phyloP scores from a whole-genome alignment of 768 basidiomycete genomes.

The Crepidotus variabilis region DNA sequence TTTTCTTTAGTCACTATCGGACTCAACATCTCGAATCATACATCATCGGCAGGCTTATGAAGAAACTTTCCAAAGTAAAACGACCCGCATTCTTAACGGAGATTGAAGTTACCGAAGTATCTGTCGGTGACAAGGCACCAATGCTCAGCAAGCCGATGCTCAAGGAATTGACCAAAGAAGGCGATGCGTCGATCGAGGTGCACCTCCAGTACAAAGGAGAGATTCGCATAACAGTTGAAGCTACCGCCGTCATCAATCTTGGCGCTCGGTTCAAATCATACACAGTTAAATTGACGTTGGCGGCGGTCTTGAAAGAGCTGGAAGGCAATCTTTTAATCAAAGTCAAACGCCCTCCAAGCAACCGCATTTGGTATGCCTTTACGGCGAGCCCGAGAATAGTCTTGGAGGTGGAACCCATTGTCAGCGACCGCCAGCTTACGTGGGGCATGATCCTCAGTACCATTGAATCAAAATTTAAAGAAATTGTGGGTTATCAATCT shows the following conservation, averaged over 20 bases:
- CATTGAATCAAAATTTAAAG: constrained; percentile 84
- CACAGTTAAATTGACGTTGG: constrained; percentile 84
- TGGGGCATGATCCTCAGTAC: constrained; percentile 90
- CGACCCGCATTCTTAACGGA: constrained; percentile 83
- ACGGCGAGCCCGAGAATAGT: constrained; percentile 87
- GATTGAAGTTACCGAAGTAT: constrained; percentile 83
- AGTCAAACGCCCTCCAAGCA: constrained; percentile 93
- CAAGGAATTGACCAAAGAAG: constrained; percentile 93
- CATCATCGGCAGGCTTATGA: constrained; percentile 87
- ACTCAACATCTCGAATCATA: constrained; percentile 79
- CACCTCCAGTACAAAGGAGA: constrained; percentile 84
- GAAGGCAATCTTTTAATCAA: constrained; percentile 89
- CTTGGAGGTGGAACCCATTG: constrained; percentile 87
- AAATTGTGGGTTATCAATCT: constrained; percentile 59
- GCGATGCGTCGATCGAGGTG: constrained; percentile 87
- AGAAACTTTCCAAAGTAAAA: constrained; percentile 90
- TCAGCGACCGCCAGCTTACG: constrained; percentile 91
- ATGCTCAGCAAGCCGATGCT: constrained; percentile 96
- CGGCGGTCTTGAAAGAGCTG: constrained; percentile 81
- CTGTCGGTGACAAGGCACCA: constrained; percentile 79
- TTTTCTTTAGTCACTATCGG: constrained; percentile 90
- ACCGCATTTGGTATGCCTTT: constrained; percentile 95
- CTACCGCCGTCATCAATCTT: constrained; percentile 82
- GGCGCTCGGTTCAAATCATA: constrained; percentile 86
- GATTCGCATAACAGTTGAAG: constrained; percentile 84